Percentiles rank a stretch among this genome's conserved stretches.
phyloP scores from a whole-genome alignment of 2,329 filamentous ascomycete species.

The Helotiales sp. region DNA sequence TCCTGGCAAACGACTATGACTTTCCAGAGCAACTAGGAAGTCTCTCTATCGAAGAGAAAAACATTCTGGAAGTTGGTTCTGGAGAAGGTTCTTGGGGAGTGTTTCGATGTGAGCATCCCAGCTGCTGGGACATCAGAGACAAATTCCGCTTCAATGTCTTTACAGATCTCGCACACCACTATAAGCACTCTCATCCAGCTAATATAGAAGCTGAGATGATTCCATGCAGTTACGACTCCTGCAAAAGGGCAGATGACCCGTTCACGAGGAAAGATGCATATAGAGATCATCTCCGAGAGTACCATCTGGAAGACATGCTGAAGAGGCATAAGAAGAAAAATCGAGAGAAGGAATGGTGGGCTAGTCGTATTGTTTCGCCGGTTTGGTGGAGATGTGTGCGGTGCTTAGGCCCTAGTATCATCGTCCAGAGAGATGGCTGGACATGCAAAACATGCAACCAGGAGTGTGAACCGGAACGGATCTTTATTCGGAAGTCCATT shows the following conservation, averaged over 20 bases:
- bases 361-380: slow-evolving; percentile 12
- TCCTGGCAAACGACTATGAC: slow-evolving; percentile 3
- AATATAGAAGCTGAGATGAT: slow-evolving; percentile 21
- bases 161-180: slow-evolving; percentile 43
- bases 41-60: slow-evolving; percentile 2
- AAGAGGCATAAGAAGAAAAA: slow-evolving; percentile 19
- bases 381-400: slow-evolving; percentile 31
- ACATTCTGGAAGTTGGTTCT: slow-evolving; percentile 1
- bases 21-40: slow-evolving; percentile 1
- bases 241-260: slow-evolving; percentile 40
- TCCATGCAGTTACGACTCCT: slow-evolving; percentile 40
- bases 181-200: slow-evolving; percentile 36
- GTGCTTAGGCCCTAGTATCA: slow-evolving; percentile 20
- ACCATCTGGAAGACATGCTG: slow-evolving; percentile 46
- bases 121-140: slow-evolving; percentile 21
- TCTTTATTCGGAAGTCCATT: background rate
- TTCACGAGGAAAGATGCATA: slow-evolving; percentile 53
- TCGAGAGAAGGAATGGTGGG: slow-evolving; percentile 21
- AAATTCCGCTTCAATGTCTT: slow-evolving; percentile 22
- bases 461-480: slow-evolving; percentile 12
- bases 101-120: slow-evolving; percentile 21
- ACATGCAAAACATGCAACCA: slow-evolving; percentile 13
- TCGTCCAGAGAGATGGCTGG: slow-evolving; percentile 15
- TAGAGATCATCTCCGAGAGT: slow-evolving; percentile 52
- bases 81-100: slow-evolving; percentile 2